A percentile compares a stretch with the other conserved stretches of the same genome.
These are phyloP conservation scores for Penicillium hesseltinei DNA, from an alignment of 2,329 filamentous ascomycete genomes.

Conservation along the genomic window DNA sequence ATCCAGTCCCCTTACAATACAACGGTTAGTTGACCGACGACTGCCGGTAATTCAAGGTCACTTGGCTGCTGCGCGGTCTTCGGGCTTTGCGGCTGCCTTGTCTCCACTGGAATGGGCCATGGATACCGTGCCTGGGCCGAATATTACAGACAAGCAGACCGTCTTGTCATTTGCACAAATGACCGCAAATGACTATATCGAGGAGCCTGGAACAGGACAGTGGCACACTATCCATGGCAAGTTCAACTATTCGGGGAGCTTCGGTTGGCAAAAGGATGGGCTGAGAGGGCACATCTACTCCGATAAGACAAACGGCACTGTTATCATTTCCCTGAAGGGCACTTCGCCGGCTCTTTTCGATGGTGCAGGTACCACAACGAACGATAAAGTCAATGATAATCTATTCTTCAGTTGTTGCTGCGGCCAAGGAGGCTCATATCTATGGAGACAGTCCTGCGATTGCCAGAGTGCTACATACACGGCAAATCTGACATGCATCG, in stretches of 20 bases:
- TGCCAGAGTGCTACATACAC: conserved; percentile 84
- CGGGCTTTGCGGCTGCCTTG: conserved; percentile 65
- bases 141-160: conserved; percentile 81
- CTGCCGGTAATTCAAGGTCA: conserved; percentile 75
- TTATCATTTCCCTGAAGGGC: conserved; percentile 91
- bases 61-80: conserved; percentile 68
- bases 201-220: conserved; percentile 66
- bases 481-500: conserved; percentile 89
- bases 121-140: conserved; percentile 74
- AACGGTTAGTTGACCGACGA: conserved; percentile 76
- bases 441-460: conserved; percentile 90
- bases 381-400: conserved; percentile 97
- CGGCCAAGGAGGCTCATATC: conserved; percentile 83
- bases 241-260: conserved; percentile 84
- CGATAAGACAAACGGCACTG: conserved; percentile 78
- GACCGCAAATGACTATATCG: conserved; percentile 84
- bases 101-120: conserved; percentile 76
- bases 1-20: conserved; percentile 67
- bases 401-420: conserved; percentile 98
- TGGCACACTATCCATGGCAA: conserved; percentile 78
- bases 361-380: conserved; percentile 93
- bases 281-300: conserved; percentile 89
- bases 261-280: conserved; percentile 89
- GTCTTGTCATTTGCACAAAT: conserved; percentile 82
- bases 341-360: conserved; percentile 90